Percentiles rank a stretch among this genome's conserved stretches.
These are phyloP conservation scores for Calonectria naviculata DNA, from an alignment of 2,329 filamentous ascomycete genomes.

Conservation along the genomic window DNA sequence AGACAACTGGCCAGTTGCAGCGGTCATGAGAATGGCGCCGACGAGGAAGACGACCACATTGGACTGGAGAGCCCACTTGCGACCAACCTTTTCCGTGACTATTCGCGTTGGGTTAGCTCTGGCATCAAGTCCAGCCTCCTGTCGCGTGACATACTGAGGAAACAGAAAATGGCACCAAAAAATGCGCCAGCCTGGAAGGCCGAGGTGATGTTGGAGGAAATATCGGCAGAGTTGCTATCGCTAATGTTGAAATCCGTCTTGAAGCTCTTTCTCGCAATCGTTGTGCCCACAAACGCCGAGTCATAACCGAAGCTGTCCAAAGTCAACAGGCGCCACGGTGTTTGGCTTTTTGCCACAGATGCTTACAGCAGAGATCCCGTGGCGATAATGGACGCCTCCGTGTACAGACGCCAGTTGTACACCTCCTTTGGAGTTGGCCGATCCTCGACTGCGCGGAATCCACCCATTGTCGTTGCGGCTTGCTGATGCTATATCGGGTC, in stretches of 20 bases:
- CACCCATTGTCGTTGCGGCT: conserved; percentile 42
- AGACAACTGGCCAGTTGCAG: conserved; percentile 52
- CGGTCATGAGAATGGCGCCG: conserved; percentile 56
- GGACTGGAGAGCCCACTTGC: conserved; percentile 61
- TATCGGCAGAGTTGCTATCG: conserved; percentile 41
- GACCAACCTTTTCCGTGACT: conserved; percentile 60
- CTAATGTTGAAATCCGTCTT: conserved; percentile 52
- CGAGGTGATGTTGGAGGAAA: conserved; percentile 58
- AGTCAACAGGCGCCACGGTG: background rate
- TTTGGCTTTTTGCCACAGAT: background rate
- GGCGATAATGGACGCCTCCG: conserved; percentile 58
- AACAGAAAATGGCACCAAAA: conserved; percentile 62
- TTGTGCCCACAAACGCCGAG: conserved; percentile 65
- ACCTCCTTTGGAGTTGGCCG: conserved; percentile 66
- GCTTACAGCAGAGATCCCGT: conserved; percentile 56
- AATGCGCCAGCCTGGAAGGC: conserved; percentile 63
- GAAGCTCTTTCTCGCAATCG: conserved; percentile 61
- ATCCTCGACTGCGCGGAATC: conserved; percentile 62
- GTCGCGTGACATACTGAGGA: conserved; percentile 43
- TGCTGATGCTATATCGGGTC: background rate
- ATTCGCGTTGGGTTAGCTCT: background rate
- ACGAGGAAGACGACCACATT: conserved; percentile 57
- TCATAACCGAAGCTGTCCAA: conserved; percentile 61
- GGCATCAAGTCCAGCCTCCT: too few species aligned
- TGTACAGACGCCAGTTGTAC: conserved; percentile 64